Conservation (phyloP, 2,329 filamentous ascomycete genomes). For the Penicillium sp. region DNA sequence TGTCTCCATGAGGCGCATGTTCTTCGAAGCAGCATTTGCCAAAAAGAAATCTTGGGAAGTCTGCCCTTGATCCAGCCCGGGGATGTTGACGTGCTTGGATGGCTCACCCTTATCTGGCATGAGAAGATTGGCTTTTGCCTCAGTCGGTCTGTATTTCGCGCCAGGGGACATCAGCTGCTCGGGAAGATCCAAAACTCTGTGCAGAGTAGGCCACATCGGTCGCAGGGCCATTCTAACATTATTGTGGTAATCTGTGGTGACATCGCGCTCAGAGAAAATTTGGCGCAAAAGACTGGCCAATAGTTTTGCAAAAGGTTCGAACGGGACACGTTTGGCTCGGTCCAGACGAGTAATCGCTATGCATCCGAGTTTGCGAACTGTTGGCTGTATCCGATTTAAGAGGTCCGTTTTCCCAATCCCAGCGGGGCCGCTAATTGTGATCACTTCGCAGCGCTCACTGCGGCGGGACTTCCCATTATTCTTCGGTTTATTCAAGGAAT, state of each 20-base stretch:
- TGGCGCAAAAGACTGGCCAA: constrained; percentile 61
- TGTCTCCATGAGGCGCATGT: constrained; percentile 77
- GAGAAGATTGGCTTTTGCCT: constrained; percentile 30
- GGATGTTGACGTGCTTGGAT: constrained; percentile 30
- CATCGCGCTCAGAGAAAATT: constrained; percentile 63
- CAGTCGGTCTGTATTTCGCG: constrained; percentile 33
- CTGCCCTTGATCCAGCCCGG: constrained; percentile 35
- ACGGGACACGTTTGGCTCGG: constrained; percentile 56
- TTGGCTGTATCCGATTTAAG: constrained; percentile 56
- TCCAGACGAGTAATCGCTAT: constrained; percentile 61
- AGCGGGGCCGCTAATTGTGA: constrained; percentile 55
- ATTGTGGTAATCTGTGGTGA: constrained; percentile 60
- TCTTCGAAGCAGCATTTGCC: constrained; percentile 41
- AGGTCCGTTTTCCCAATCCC: constrained; percentile 62
- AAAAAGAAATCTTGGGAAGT: constrained; percentile 37
- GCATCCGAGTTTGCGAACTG: constrained; percentile 57
- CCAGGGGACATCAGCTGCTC: constrained; percentile 59
- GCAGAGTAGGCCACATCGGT: constrained; percentile 57
- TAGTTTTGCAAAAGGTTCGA: constrained; percentile 59
- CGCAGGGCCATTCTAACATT: constrained; percentile 54
- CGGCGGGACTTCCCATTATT: constrained; percentile 49
- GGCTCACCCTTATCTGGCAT: constrained; percentile 32
- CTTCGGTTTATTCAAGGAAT: constrained; percentile 36
- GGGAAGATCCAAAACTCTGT: constrained; percentile 58
- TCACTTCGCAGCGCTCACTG: constrained; percentile 58